Percentiles rank a stretch among this genome's conserved stretches.
These are phyloP conservation scores for Phyllosticta capitalensis DNA, from an alignment of 2,329 filamentous ascomycete species.

Conservation along the genomic window DNA sequence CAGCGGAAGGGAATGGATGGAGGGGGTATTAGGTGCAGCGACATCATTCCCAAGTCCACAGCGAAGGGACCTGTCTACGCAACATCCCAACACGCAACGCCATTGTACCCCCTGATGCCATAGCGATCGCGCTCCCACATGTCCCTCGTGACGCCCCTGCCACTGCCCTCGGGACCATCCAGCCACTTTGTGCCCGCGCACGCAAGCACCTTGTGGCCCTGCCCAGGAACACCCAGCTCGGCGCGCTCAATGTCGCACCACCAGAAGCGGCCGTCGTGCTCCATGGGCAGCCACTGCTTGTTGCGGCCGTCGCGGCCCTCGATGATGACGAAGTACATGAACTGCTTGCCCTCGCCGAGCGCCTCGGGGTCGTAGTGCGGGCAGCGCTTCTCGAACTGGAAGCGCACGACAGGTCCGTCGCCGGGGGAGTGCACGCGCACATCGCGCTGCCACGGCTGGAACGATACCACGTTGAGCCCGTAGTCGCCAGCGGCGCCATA, in stretches of 20 bases:
- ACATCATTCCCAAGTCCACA: background rate
- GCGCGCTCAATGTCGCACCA: slow-evolving; percentile 59
- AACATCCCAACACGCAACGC: slow-evolving; percentile 3
- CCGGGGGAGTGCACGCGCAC: slow-evolving; percentile 49
- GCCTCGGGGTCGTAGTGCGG: slow-evolving; percentile 71
- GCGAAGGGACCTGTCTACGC: background rate
- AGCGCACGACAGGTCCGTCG: slow-evolving; percentile 47
- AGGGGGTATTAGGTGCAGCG: background rate
- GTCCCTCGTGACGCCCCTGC: slow-evolving; percentile 8
- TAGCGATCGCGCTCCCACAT: slow-evolving; percentile 7
- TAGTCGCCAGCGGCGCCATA: slow-evolving; percentile 38
- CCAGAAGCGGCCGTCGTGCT: slow-evolving; percentile 68
- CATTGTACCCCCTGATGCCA: slow-evolving; percentile 5
- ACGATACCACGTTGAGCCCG: slow-evolving; percentile 45
- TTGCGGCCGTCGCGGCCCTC: slow-evolving; percentile 52
- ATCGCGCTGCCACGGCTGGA: slow-evolving; percentile 51
- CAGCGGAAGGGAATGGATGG: too few relatives aligned
- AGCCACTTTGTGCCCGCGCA: slow-evolving; percentile 6
- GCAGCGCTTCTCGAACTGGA: slow-evolving; percentile 72
- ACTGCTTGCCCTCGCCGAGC: slow-evolving; percentile 56
- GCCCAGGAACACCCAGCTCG: slow-evolving; percentile 39
- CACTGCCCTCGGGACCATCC: slow-evolving; percentile 4
- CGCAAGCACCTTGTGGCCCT: slow-evolving; percentile 1
- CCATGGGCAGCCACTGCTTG: slow-evolving; percentile 57
- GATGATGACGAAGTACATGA: slow-evolving; percentile 60